phyloP scores from a whole-genome alignment of 208 protist genomes.

The Blechomonas ayalai region DNA sequence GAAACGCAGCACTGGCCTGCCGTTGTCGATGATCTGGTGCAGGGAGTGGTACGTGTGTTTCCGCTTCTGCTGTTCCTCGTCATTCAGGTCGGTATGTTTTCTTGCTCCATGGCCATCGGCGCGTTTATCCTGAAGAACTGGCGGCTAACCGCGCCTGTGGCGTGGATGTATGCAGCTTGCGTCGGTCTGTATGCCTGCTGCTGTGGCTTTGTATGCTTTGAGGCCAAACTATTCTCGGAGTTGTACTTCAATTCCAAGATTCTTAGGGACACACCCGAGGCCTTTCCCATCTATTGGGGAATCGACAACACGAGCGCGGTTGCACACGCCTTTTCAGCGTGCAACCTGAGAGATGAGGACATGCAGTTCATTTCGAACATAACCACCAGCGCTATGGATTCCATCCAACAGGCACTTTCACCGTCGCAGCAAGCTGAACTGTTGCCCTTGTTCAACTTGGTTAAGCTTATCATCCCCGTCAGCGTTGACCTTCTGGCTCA shows the following conservation, averaged over 20 bases:
- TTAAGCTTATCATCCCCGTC: slow-evolving; percentile 8
- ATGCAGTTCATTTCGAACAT: slow-evolving; percentile 9
- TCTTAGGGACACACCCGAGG: slow-evolving; percentile 11
- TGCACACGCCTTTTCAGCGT: slow-evolving; percentile 18
- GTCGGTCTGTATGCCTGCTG: slow-evolving; percentile 13
- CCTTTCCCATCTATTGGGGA: slow-evolving; percentile 6
- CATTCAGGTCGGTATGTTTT: slow-evolving; percentile 21
- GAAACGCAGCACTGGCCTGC: slow-evolving; percentile 12
- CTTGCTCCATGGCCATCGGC: slow-evolving; percentile 11
- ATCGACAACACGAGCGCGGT: slow-evolving; percentile 15
- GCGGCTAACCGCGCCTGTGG: slow-evolving; percentile 4
- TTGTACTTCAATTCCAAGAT: slow-evolving; percentile 16
- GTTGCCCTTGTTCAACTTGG: slow-evolving; percentile 2
- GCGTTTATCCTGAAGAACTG: slow-evolving; percentile 12
- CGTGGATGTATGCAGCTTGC: slow-evolving; percentile 22
- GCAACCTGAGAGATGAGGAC: slow-evolving; percentile 12
- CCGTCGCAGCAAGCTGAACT: slow-evolving; percentile 11
- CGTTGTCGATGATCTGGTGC: slow-evolving; percentile 18
- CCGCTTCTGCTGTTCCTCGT: slow-evolving; percentile 22
- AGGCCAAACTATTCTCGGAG: slow-evolving; percentile 2
- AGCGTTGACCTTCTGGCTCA: slow-evolving; percentile 16
- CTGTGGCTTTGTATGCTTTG: slow-evolving; percentile 18
- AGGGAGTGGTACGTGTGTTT: slow-evolving; percentile 22
- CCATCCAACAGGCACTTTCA: slow-evolving; percentile 11
- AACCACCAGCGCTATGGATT: slow-evolving; percentile 10